phyloP scores from a whole-genome alignment of 2,329 filamentous ascomycete species.

The Colletotrichum neosansevieriae region DNA sequence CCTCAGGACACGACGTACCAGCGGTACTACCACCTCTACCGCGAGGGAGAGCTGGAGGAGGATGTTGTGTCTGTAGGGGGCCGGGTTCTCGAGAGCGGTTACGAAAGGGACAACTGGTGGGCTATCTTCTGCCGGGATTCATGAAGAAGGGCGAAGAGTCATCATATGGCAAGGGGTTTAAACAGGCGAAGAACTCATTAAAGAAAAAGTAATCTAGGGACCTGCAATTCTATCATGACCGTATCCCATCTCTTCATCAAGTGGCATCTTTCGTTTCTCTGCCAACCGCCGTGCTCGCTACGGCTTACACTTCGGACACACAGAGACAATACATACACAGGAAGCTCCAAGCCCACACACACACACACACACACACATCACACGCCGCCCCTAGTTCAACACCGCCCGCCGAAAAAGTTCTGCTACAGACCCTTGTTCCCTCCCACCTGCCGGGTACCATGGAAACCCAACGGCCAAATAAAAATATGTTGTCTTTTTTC shows the following conservation, averaged over 20 bases:
- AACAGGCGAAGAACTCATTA: not conserved
- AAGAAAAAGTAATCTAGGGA: conserved; percentile 24
- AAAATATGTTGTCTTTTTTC: not conserved
- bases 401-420: not conserved
- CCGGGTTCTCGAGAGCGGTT: conserved; percentile 80
- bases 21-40: conserved; percentile 95
- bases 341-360: not conserved
- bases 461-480: conserved; percentile 28
- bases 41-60: conserved; percentile 85
- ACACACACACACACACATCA: conserved; percentile 10
- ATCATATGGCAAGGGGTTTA: too few relatives aligned
- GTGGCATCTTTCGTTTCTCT: conserved; percentile 7
- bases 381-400: not conserved
- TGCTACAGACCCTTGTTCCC: not conserved
- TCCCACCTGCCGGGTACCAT: conserved; percentile 35
- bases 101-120: conserved; percentile 99
- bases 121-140: conserved; percentile 66
- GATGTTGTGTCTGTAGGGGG: conserved; percentile 83
- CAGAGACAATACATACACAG: conserved; percentile 22
- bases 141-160: not conserved
- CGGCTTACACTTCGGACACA: not conserved
- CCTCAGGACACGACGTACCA: conserved; percentile 70
- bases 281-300: not conserved
- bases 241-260: conserved; percentile 37
- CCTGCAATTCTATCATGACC: conserved; percentile 40